These are phyloP conservation scores for Cercospora citrullina DNA, from an alignment of 2,329 filamentous ascomycete species.

Conservation along the genomic window DNA sequence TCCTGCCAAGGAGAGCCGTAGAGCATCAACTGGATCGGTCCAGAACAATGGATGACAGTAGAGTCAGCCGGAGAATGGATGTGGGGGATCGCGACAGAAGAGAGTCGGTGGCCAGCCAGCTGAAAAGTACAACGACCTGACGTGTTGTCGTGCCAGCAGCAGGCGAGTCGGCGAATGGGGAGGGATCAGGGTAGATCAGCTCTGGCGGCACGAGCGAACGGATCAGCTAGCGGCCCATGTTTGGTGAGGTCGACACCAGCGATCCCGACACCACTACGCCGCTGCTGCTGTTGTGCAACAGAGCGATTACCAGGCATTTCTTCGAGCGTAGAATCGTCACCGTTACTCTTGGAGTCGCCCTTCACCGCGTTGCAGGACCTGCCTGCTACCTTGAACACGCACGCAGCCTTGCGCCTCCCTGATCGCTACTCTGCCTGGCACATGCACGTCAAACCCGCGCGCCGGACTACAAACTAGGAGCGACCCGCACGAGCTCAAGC, in stretches of 20 bases:
- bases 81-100: constrained; percentile 15
- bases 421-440: constrained; percentile 3
- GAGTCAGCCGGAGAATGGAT: constrained; percentile 18
- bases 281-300: constrained; percentile 11
- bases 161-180: not conserved
- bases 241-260: constrained; percentile 6
- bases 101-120: constrained; percentile 11
- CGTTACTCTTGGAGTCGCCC: constrained; percentile 3
- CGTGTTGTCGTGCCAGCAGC: constrained; percentile 15
- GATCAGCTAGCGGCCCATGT: constrained; percentile 5
- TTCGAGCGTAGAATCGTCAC: constrained; percentile 1
- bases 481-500: not conserved
- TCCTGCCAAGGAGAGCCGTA: not conserved
- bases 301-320: not conserved
- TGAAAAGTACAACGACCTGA: constrained; percentile 3
- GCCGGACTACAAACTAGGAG: constrained; percentile 2
- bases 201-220: constrained; percentile 5
- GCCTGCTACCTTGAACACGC: constrained; percentile 4
- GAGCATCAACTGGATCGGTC: constrained; percentile 1
- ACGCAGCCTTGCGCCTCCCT: constrained; percentile 5
- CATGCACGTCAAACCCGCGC: constrained; percentile 3
- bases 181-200: constrained; percentile 8
- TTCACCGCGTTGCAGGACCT: constrained; percentile 5
- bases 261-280: constrained; percentile 1
- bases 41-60: not conserved